phyloP scores from a whole-genome alignment of 176 grass and related monocot species.

The Carex parvula region DNA sequence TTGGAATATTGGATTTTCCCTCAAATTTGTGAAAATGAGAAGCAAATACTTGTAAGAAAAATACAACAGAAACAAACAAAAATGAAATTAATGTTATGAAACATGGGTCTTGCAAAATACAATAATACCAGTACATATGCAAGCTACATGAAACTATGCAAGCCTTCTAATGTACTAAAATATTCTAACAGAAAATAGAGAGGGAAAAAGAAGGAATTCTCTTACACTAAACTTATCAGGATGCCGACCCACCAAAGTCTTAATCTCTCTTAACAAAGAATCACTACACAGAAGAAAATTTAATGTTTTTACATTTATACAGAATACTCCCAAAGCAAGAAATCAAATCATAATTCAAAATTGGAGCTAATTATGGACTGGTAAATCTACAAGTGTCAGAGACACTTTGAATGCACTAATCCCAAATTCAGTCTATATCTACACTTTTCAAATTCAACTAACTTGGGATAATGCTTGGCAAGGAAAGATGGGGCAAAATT shows the following conservation, averaged over 20 bases:
- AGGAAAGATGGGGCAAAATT: slow-evolving; percentile 1
- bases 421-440: background rate
- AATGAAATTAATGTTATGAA: background rate
- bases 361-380: background rate
- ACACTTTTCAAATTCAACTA: background rate
- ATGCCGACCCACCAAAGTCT: slow-evolving; percentile 57
- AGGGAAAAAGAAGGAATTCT: background rate
- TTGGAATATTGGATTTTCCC: background rate
- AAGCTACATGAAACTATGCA: background rate
- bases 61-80: background rate
- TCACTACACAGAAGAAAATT: slow-evolving; percentile 42
- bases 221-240: slow-evolving; percentile 66
- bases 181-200: background rate
- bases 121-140: background rate
- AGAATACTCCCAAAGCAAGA: background rate
- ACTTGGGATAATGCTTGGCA: background rate
- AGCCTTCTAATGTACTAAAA: background rate
- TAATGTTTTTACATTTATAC: background rate
- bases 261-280: slow-evolving; percentile 59
- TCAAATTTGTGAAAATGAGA: background rate
- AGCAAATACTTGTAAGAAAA: background rate
- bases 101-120: background rate
- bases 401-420: background rate
- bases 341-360: background rate
- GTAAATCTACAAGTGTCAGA: background rate